Conservation (phyloP, 331 rosid species). For the Quercus phellos region DNA sequence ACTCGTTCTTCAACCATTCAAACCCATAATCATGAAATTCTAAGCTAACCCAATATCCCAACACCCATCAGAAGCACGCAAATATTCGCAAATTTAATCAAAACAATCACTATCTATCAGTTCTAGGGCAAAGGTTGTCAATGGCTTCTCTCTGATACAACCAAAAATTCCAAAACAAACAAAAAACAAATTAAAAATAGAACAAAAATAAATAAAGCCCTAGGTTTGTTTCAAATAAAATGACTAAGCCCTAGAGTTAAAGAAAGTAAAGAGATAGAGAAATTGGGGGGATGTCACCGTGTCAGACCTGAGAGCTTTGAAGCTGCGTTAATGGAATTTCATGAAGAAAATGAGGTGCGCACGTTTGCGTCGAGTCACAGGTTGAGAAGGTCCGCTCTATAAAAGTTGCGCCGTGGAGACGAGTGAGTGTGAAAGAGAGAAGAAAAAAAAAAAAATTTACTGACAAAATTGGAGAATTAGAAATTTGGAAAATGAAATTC, state of each 20-base stretch:
- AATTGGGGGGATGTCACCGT: background rate
- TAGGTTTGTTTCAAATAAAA: constrained; percentile 26
- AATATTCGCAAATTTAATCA: constrained; percentile 6
- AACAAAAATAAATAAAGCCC: constrained; percentile 26
- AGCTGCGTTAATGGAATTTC: constrained; percentile 26
- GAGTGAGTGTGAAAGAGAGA: no score
- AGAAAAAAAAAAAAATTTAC: background rate
- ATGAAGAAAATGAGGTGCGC: constrained; percentile 40
- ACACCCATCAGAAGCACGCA: constrained; percentile 15
- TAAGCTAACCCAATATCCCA: constrained; percentile 20
- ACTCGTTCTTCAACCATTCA: constrained; percentile 18
- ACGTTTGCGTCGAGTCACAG: constrained; percentile 41
- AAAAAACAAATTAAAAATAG: background rate
- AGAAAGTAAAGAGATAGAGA: background rate
- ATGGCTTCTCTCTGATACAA: constrained; percentile 20
- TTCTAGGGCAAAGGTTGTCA: constrained; percentile 5
- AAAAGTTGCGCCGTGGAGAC: constrained; percentile 44
- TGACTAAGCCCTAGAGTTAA: constrained; percentile 18
- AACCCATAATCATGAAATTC: background rate
- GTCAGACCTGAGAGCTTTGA: constrained; percentile 24
- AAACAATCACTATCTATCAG: background rate
- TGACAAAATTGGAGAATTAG: background rate
- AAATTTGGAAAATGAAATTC: background rate
- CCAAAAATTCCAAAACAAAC: background rate
- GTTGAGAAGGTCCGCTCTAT: constrained; percentile 27